Evolutionary conservation across 2,329 filamentous ascomycete genomes (phyloP).

Genomic region (Ophiocordyceps camponoti-saundersi): DNA sequence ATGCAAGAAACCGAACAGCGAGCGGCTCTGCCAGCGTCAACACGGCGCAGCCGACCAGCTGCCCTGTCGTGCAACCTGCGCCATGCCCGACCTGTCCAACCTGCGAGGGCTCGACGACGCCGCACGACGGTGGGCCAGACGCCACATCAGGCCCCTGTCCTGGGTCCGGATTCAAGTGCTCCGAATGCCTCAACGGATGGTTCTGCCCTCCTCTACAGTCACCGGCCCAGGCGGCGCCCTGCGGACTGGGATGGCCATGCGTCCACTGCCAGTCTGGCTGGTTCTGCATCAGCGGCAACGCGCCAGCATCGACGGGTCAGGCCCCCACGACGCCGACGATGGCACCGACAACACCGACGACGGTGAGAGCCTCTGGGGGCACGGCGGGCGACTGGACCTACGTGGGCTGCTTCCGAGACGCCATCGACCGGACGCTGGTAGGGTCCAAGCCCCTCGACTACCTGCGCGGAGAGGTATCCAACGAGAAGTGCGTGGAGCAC

Average conservation of each 20-base stretch:
- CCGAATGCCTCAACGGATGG: slow-evolving; percentile 13
- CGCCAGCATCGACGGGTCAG: background rate
- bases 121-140: background rate
- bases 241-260: slow-evolving; percentile 15
- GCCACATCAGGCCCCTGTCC: slow-evolving; percentile 7
- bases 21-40: background rate
- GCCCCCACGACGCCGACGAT: background rate
- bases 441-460: slow-evolving; percentile 9
- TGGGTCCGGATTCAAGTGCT: slow-evolving; percentile 10
- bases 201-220: slow-evolving; percentile 15
- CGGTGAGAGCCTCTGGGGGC: background rate
- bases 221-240: slow-evolving; percentile 11
- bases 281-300: slow-evolving; percentile 8
- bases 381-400: slow-evolving; percentile 9
- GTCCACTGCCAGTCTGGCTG: slow-evolving; percentile 13
- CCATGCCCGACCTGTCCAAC: slow-evolving; percentile 6
- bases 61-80: background rate
- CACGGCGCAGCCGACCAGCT: background rate
- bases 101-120: slow-evolving; percentile 4
- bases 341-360: background rate
- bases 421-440: slow-evolving; percentile 6
- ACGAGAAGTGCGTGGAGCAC: slow-evolving; percentile 28
- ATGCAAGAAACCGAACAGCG: background rate
- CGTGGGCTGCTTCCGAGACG: slow-evolving; percentile 15
- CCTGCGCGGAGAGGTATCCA: slow-evolving; percentile 23